phyloP scores from a whole-genome alignment of 129 eudicot species.

The Kitagawia praeruptora region DNA sequence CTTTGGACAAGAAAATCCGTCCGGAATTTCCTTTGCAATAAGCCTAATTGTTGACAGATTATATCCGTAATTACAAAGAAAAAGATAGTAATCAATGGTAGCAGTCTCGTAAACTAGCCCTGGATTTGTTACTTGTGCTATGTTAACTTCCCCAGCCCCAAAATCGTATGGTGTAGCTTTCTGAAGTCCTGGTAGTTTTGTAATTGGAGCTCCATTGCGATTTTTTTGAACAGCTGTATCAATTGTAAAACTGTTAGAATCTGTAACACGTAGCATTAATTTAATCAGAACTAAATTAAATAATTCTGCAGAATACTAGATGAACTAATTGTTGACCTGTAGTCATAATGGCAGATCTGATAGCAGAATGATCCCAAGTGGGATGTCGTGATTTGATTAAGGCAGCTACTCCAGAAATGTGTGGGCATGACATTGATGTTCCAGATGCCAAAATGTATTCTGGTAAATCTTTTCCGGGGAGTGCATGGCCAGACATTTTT shows the following conservation, averaged over 20 bases:
- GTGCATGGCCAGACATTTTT: conserved; percentile 31
- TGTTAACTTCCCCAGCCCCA: conserved; percentile 73
- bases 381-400: conserved; percentile 52
- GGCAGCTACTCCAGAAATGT: conserved; percentile 68
- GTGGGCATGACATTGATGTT: conserved; percentile 89
- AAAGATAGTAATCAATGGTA: conserved; percentile 32
- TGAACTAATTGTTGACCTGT: conserved; percentile 30
- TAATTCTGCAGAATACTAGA: not conserved
- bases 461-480: conserved; percentile 30
- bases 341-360: conserved; percentile 81
- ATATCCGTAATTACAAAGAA: conserved; percentile 54
- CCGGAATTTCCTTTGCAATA: conserved; percentile 33
- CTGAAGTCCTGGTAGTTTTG: conserved; percentile 29
- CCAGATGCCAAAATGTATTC: conserved; percentile 52
- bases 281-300: not conserved
- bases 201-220: conserved; percentile 43
- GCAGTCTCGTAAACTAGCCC: conserved; percentile 66
- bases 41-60: conserved; percentile 30
- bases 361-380: conserved; percentile 59
- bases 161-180: conserved; percentile 60
- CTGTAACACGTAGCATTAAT: not conserved
- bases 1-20: conserved; percentile 46
- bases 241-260: not conserved
- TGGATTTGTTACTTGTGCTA: conserved; percentile 39
- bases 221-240: conserved; percentile 54